Percentiles rank a stretch among this genome's conserved stretches.
Conservation (phyloP, 192 early-diverging fungal species). For the Paraglomus brasilianum region DNA sequence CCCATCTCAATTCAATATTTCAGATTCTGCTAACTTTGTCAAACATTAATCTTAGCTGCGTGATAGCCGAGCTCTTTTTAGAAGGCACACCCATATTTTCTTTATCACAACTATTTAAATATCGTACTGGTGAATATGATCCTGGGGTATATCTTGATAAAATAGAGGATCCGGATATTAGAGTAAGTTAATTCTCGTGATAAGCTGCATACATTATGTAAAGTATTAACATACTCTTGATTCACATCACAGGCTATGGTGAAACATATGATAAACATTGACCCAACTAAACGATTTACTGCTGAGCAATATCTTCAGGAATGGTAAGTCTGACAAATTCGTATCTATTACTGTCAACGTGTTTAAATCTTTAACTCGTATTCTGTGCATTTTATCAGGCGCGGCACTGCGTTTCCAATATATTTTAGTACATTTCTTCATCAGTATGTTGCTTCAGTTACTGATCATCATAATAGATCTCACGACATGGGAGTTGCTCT, state of each 20-base stretch:
- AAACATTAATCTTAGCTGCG: slow-evolving; percentile 47
- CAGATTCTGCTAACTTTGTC: background rate
- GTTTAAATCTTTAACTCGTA: background rate
- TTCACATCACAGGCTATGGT: slow-evolving; percentile 58
- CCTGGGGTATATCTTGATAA: slow-evolving; percentile 68
- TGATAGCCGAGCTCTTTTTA: slow-evolving; percentile 91
- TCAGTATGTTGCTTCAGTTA: slow-evolving; percentile 63
- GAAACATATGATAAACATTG: slow-evolving; percentile 84
- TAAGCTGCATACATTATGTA: background rate
- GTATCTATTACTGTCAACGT: background rate
- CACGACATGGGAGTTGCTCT: slow-evolving; percentile 10
- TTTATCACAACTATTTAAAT: slow-evolving; percentile 88
- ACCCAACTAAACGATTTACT: slow-evolving; percentile 69
- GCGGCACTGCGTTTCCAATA: slow-evolving; percentile 73
- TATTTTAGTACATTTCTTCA: slow-evolving; percentile 76
- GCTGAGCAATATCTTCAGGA: slow-evolving; percentile 75
- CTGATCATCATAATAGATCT: slow-evolving; percentile 47
- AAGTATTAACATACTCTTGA: background rate
- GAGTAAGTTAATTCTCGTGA: slow-evolving; percentile 38
- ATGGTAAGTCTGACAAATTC: slow-evolving; percentile 51
- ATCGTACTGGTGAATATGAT: slow-evolving; percentile 76
- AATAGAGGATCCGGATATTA: slow-evolving; percentile 79
- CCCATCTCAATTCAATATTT: background rate
- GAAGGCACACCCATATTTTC: slow-evolving; percentile 92
- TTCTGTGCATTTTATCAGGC: slow-evolving; percentile 38